These are phyloP conservation scores for Nicotiana paniculata DNA, from an alignment of 257 asterid species.

Conservation along the genomic window DNA sequence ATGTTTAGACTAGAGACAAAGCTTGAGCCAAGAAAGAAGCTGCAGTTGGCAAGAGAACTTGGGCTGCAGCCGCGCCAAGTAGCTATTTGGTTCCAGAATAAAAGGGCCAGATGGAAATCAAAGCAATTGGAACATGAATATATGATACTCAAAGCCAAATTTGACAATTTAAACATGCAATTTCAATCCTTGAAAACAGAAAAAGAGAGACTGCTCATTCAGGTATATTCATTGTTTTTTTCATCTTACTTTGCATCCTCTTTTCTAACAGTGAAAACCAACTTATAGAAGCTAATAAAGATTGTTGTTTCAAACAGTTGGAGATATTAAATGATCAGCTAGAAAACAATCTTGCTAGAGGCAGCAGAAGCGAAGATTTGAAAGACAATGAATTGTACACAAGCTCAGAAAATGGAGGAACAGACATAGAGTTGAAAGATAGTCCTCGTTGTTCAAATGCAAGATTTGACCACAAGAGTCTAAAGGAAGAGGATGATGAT, in stretches of 20 bases:
- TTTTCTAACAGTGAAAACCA: background rate
- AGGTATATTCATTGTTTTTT: slow-evolving; percentile 23
- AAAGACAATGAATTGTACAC: slow-evolving; percentile 7
- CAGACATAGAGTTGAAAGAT: slow-evolving; percentile 10
- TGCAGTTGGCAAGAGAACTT: slow-evolving; percentile 39
- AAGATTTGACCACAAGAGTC: background rate
- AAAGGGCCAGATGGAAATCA: slow-evolving; percentile 65
- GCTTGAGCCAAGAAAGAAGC: slow-evolving; percentile 46
- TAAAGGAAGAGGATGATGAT: background rate
- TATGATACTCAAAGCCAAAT: slow-evolving; percentile 18
- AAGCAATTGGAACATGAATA: slow-evolving; percentile 52
- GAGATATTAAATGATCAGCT: slow-evolving; percentile 28
- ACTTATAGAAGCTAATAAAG: background rate
- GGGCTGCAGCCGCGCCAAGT: slow-evolving; percentile 72
- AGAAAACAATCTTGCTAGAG: background rate
- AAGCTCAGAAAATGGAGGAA: slow-evolving; percentile 8
- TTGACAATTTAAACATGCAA: slow-evolving; percentile 28
- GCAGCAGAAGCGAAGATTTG: slow-evolving; percentile 14
- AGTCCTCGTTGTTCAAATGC: background rate
- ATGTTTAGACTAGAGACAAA: slow-evolving; percentile 45
- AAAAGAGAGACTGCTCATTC: slow-evolving; percentile 30
- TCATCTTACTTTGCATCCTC: background rate
- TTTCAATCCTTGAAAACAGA: slow-evolving; percentile 36
- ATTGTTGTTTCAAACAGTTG: slow-evolving; percentile 26
- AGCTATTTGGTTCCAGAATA: slow-evolving; percentile 72